A percentile compares a stretch with the other conserved stretches of the same genome.
Evolutionary conservation across 2,329 filamentous ascomycete species (phyloP).

Genomic region (Emericellopsis atlantica): DNA sequence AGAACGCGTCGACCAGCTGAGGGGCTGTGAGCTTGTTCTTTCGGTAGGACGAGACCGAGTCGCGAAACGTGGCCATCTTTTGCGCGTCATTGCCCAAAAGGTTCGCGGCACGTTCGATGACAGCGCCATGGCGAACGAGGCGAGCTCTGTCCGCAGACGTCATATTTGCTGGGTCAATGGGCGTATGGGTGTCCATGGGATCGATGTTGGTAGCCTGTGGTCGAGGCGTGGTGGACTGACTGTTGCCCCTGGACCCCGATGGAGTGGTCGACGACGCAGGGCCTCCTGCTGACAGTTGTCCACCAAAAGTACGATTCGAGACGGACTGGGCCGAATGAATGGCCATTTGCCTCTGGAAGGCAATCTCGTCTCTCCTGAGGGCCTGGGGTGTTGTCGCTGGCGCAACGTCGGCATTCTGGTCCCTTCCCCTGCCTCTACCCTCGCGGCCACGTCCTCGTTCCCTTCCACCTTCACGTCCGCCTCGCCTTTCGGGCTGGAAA

Average conservation of each 20-base stretch:
- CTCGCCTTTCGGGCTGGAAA: constrained; percentile 50
- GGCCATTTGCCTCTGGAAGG: constrained; percentile 83
- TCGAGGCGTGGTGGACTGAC: constrained; percentile 7
- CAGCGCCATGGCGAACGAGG: constrained; percentile 65
- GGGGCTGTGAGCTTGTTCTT: constrained; percentile 55
- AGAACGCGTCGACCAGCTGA: constrained; percentile 77
- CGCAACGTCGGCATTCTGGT: constrained; percentile 74
- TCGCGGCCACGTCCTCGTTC: constrained; percentile 20
- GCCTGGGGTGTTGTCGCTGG: constrained; percentile 69
- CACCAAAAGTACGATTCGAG: constrained; percentile 71
- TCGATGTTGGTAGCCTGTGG: constrained; percentile 6
- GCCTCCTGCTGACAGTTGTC: constrained; percentile 48
- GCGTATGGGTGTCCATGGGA: constrained; percentile 32
- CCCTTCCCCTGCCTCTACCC: constrained; percentile 51
- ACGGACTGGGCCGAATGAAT: constrained; percentile 80
- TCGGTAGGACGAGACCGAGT: constrained; percentile 67
- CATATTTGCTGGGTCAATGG: constrained; percentile 32
- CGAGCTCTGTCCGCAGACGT: constrained; percentile 73
- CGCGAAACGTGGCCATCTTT: constrained; percentile 69
- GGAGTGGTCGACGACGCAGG: constrained; percentile 11
- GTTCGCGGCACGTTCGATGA: constrained; percentile 73
- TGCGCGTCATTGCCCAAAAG: constrained; percentile 64
- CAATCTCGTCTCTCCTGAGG: constrained; percentile 73
- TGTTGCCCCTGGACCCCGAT: constrained; percentile 6
- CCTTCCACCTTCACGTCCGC: constrained; percentile 25